Percentiles rank a stretch among this genome's conserved stretches.
phyloP scores from a whole-genome alignment of 1,284 basidiomycete genomes.

The Cystobasidium pallidum region DNA sequence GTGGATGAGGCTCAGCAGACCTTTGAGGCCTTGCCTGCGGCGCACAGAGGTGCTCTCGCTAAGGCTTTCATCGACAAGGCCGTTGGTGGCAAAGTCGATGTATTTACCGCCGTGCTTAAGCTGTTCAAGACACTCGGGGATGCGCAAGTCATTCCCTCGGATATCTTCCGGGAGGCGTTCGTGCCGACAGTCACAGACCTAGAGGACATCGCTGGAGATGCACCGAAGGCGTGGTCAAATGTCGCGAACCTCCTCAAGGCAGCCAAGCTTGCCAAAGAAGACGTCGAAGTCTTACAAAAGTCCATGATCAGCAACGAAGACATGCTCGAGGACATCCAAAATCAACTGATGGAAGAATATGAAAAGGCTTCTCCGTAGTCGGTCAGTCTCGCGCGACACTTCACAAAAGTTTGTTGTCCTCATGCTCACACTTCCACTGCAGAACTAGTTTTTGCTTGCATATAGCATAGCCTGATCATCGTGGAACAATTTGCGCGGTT shows the following conservation, averaged over 20 bases:
- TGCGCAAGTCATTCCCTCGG: constrained; percentile 12
- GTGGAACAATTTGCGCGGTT: constrained; percentile 4
- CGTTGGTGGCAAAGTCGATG: constrained; percentile 80
- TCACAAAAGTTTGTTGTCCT: neutral
- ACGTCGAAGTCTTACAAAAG: constrained; percentile 47
- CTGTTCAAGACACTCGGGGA: constrained; percentile 39
- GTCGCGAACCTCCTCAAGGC: constrained; percentile 37
- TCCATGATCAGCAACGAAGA: constrained; percentile 52
- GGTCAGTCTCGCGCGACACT: constrained; percentile 5
- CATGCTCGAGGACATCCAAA: constrained; percentile 49
- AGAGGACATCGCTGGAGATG: constrained; percentile 40
- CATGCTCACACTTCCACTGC: neutral
- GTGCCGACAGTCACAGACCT: constrained; percentile 27
- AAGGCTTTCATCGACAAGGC: constrained; percentile 72
- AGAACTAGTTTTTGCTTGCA: constrained; percentile 15
- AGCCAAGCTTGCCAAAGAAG: constrained; percentile 42
- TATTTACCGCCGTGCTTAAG: constrained; percentile 62
- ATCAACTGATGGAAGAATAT: constrained; percentile 46
- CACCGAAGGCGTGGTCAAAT: constrained; percentile 38
- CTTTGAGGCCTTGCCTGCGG: constrained; percentile 70
- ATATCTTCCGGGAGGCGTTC: constrained; percentile 37
- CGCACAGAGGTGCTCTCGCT: constrained; percentile 69
- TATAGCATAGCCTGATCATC: constrained; percentile 29
- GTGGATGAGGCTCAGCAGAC: constrained; percentile 84
- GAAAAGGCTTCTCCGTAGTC: constrained; percentile 45